Evolutionary conservation across 768 basidiomycete species (phyloP), one percentile per base, ranked within the genome.

Genomic region (Pisolithus sp.): DNA sequence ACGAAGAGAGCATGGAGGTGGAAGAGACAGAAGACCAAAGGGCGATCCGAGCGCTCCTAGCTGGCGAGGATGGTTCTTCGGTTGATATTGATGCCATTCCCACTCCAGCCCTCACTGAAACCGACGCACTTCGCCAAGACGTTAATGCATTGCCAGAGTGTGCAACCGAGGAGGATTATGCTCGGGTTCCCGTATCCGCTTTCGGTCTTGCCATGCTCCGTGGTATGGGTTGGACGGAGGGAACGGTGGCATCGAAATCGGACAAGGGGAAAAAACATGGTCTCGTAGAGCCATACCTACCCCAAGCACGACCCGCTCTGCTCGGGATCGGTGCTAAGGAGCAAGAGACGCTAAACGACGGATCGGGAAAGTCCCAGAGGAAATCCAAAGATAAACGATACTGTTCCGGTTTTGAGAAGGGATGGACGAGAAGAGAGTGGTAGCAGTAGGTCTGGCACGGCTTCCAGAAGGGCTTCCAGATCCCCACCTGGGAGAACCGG

Each of bases 171-270:
- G 84, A 89, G 0, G 95, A 94, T 67, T 99, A 98, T 63, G 81
- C 81, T 34, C 86, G 92, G 18, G 82, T 97, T 0, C 96, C 96
- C 0, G 85, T 99, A 15, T 85, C 87, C 5, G 86, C 90, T 51
- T 99, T 98, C 58, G 95, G 96, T 6, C 84, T 88, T 5, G 96
- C 96, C 7, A 78, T 98, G 59, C 75, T 96, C 4, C 80, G 93
- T 42, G 95, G 95, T 0, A 98, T 98, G 96, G 94, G 94, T 2
- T 97, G 93, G 93, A 89, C 89, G 54, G 83, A 88, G 34, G 87
- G 89, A 1, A 78, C 78, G 4, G 82, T 85, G 4, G 89, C 89
- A 3, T 76, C 83, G 21, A 75, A 79, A 44, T 51, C 41, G 41
- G 82, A 79, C 36, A 73, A 78, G 8, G 76, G 81, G 15, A 76